A percentile compares a stretch with the other conserved stretches of the same genome.
Evolutionary conservation across 2,329 filamentous ascomycete species (phyloP).

Genomic region (Trichoderma endophyticum): DNA sequence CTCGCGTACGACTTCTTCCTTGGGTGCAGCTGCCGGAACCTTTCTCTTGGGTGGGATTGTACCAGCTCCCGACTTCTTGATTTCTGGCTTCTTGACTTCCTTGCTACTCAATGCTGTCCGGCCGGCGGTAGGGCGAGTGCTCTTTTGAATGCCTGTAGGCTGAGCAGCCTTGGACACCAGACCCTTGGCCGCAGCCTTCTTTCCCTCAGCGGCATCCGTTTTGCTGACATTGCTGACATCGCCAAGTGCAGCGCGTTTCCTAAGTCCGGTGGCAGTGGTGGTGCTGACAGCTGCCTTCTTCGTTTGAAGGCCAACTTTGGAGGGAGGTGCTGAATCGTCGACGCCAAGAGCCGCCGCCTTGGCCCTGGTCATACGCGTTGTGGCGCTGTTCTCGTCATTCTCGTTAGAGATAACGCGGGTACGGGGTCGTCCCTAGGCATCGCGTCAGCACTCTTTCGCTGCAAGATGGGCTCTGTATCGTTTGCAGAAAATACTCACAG

Average conservation of each 20-base stretch:
- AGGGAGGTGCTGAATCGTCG: conserved; percentile 56
- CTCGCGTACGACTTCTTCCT: conserved; percentile 57
- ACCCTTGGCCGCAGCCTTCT: conserved; percentile 67
- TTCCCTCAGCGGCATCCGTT: conserved; percentile 65
- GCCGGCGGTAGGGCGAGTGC: conserved; percentile 52
- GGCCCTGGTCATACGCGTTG: conserved; percentile 85
- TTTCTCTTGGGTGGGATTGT: conserved; percentile 69
- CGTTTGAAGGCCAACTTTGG: conserved; percentile 63
- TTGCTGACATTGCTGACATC: conserved; percentile 97
- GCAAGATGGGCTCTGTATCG: neutral
- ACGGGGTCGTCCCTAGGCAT: conserved; percentile 38
- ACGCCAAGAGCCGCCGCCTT: conserved; percentile 75
- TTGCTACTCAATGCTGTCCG: conserved; percentile 64
- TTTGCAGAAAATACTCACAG: conserved; percentile 28
- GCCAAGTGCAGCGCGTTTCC: conserved; percentile 81
- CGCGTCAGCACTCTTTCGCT: conserved; percentile 1
- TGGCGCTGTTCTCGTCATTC: conserved; percentile 84
- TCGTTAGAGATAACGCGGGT: conserved; percentile 80
- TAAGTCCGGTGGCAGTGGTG: conserved; percentile 47
- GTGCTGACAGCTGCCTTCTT: conserved; percentile 61
- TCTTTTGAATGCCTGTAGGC: conserved; percentile 79
- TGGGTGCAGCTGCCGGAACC: conserved; percentile 50
- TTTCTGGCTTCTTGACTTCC: conserved; percentile 59
- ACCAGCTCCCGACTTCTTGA: conserved; percentile 73
- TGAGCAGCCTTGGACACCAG: conserved; percentile 78